Percentiles rank a stretch among this genome's conserved stretches.
Conservation (phyloP, 495 filamentous ascomycete species). For the Penicillium paradoxum region DNA sequence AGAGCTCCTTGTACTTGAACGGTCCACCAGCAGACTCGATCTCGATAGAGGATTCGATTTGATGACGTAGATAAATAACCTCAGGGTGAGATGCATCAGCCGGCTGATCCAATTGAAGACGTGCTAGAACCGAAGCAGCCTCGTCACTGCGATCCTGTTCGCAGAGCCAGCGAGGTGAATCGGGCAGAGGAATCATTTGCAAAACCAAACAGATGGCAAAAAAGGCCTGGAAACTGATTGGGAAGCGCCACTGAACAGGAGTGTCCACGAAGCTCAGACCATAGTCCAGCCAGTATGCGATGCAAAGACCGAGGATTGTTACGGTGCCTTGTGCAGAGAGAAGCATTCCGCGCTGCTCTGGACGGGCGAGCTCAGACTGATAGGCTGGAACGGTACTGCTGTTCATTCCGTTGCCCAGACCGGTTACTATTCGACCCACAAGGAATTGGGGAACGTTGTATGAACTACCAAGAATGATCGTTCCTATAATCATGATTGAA, state of each 20-base stretch:
- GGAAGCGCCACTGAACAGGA: conserved; percentile 51
- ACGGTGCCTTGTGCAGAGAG: conserved; percentile 46
- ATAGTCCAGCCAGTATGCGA: conserved; percentile 53
- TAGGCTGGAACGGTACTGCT: conserved; percentile 50
- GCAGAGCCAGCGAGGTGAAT: conserved; percentile 53
- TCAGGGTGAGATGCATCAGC: conserved; percentile 14
- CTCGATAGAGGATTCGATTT: conserved; percentile 35
- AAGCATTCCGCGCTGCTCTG: conserved; percentile 55
- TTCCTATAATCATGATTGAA: conserved; percentile 39
- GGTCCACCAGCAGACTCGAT: conserved; percentile 34
- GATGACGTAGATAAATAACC: conserved; percentile 17
- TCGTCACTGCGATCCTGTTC: conserved; percentile 48
- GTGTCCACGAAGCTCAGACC: conserved; percentile 48
- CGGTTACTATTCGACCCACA: conserved; percentile 45
- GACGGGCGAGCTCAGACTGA: conserved; percentile 48
- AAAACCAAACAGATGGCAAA: conserved; percentile 52
- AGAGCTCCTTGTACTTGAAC: conserved; percentile 36
- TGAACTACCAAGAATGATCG: conserved; percentile 40
- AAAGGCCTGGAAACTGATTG: conserved; percentile 54
- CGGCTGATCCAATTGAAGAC: conserved; percentile 18
- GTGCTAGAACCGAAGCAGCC: conserved; percentile 49
- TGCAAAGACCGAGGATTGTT: conserved; percentile 38
- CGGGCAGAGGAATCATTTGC: conserved; percentile 60
- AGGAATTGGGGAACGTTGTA: conserved; percentile 46
- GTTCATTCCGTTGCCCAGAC: conserved; percentile 48